Evolutionary conservation across 495 filamentous ascomycete genomes (phyloP).

Genomic region (Penicillium pancosmium): DNA sequence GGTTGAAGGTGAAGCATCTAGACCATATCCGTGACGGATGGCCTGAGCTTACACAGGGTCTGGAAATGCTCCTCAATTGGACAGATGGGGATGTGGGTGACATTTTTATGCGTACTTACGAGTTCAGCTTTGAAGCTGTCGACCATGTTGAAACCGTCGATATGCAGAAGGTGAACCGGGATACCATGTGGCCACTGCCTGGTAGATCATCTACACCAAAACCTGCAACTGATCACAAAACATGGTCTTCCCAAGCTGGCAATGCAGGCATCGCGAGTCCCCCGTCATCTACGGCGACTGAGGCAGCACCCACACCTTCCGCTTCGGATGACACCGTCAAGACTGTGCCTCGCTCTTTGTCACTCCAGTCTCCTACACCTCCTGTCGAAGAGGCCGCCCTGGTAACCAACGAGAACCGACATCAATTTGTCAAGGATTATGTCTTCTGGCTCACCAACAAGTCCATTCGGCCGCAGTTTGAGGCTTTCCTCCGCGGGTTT

Average conservation of each 20-base stretch:
- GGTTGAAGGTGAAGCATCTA: conserved; percentile 61
- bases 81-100: conserved; percentile 78
- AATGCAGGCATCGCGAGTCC: conserved; percentile 24
- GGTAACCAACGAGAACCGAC: conserved; percentile 77
- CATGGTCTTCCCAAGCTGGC: conserved; percentile 31
- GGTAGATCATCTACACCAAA: conserved; percentile 3
- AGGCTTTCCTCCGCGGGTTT: conserved; percentile 84
- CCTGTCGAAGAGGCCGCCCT: conserved; percentile 40
- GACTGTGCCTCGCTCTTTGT: conserved; percentile 18
- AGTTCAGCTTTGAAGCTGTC: conserved; percentile 76
- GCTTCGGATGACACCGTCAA: conserved; percentile 24
- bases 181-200: conserved; percentile 41
- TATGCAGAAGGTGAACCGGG: conserved; percentile 51
- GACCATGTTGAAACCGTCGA: conserved; percentile 58
- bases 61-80: conserved; percentile 74
- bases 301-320: conserved; percentile 14
- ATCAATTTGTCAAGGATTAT: conserved; percentile 83
- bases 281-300: conserved; percentile 31
- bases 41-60: conserved; percentile 73
- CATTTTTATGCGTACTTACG: conserved; percentile 78
- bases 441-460: conserved; percentile 80
- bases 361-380: conserved; percentile 27
- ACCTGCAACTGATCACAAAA: conserved; percentile 20
- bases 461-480: conserved; percentile 74
- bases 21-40: conserved; percentile 85